These are phyloP conservation scores for Xylaria venustula DNA, from an alignment of 495 filamentous ascomycete genomes.

Conservation along the genomic window DNA sequence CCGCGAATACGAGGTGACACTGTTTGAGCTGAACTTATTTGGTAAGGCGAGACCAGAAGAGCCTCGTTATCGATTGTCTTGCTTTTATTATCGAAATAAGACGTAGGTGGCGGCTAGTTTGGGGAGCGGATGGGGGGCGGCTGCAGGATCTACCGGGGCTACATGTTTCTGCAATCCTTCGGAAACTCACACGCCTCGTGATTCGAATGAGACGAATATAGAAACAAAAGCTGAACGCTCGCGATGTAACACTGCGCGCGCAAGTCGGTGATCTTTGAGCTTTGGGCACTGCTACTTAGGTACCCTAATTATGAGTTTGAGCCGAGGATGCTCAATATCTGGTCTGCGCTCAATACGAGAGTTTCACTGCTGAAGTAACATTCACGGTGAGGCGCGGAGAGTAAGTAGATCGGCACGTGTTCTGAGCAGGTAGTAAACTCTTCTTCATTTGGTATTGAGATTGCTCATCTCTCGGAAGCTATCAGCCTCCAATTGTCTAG, in stretches of 20 bases:
- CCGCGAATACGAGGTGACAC: no score
- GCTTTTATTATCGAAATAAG: no score
- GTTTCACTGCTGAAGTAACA: neutral
- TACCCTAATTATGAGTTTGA: no score
- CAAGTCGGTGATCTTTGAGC: constrained; percentile 2
- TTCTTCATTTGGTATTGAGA: constrained; percentile 6
- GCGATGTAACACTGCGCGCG: neutral
- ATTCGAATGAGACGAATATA: constrained; percentile 11
- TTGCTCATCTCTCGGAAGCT: neutral
- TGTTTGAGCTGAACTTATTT: no score
- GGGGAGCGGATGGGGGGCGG: no score
- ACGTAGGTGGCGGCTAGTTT: no score
- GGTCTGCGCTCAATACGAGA: neutral
- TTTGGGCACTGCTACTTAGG: neutral
- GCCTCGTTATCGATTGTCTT: no score
- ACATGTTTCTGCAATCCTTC: neutral
- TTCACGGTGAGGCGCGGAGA: neutral
- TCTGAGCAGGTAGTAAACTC: neutral
- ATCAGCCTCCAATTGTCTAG: constrained; percentile 1
- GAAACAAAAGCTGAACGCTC: neutral
- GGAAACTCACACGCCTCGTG: constrained; percentile 8
- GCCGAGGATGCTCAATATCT: no score
- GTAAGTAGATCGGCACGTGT: neutral
- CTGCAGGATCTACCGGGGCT: neutral
- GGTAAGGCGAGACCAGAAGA: no score